Percentiles rank a stretch among this genome's conserved stretches.
These are phyloP conservation scores for Scedosporium apiospermum DNA, from an alignment of 2,329 filamentous ascomycete genomes.

Conservation along the genomic window DNA sequence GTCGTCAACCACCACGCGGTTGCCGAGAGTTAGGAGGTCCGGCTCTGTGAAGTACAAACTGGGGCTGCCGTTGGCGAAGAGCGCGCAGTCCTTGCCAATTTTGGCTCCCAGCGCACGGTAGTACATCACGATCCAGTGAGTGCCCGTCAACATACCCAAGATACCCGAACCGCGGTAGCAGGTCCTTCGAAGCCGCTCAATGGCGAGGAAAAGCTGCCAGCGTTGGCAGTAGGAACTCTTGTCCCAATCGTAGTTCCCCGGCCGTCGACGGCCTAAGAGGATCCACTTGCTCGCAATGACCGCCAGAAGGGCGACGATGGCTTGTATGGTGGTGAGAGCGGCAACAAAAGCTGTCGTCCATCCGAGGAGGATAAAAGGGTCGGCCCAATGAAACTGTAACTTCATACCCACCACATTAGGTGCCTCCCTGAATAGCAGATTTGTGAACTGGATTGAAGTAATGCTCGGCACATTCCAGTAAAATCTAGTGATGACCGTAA, in stretches of 20 bases:
- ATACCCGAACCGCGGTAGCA: slow-evolving; percentile 42
- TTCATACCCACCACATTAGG: slow-evolving; percentile 10
- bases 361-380: slow-evolving; percentile 27
- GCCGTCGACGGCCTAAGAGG: slow-evolving; percentile 37
- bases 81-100: slow-evolving; percentile 43
- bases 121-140: slow-evolving; percentile 41
- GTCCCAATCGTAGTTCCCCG: slow-evolving; percentile 49
- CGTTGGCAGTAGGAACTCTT: slow-evolving; percentile 46
- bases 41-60: slow-evolving; percentile 48
- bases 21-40: slow-evolving; percentile 42
- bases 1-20: slow-evolving; percentile 44
- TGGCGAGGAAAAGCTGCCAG: slow-evolving; percentile 44
- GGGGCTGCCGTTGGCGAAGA: slow-evolving; percentile 43
- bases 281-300: slow-evolving; percentile 41
- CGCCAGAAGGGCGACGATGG: slow-evolving; percentile 28
- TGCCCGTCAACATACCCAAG: slow-evolving; percentile 42
- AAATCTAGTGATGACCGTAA: slow-evolving; percentile 33
- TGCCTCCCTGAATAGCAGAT: slow-evolving; percentile 19
- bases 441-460: slow-evolving; percentile 35
- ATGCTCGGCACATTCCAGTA: slow-evolving; percentile 43
- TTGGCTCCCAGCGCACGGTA: slow-evolving; percentile 42
- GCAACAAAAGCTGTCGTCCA: slow-evolving; percentile 30
- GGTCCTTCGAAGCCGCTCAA: slow-evolving; percentile 38
- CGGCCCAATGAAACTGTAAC: slow-evolving; percentile 13
- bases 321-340: slow-evolving; percentile 31